Evolutionary conservation across 441 rosid species (phyloP).

Genomic region (Sinapis alba): DNA sequence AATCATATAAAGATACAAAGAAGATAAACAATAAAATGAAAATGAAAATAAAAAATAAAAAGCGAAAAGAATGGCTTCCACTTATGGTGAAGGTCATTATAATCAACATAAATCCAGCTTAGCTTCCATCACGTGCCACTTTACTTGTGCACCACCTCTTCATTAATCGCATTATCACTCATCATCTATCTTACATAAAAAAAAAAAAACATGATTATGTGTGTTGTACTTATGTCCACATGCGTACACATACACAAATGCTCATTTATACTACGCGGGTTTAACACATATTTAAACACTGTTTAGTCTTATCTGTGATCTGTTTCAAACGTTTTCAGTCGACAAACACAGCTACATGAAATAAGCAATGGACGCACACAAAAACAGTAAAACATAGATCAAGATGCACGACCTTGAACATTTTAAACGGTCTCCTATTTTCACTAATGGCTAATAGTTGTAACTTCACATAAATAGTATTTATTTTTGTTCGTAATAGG

Average conservation of each 20-base stretch:
- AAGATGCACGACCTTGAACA: neutral
- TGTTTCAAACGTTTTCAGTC: neutral
- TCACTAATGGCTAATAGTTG: neutral
- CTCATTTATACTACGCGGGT: neutral
- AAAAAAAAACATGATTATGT: neutral
- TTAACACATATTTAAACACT: neutral
- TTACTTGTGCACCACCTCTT: conserved; percentile 38
- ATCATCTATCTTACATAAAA: conserved; percentile 14
- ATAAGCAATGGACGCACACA: neutral
- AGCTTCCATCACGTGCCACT: conserved; percentile 41
- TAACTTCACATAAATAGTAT: neutral
- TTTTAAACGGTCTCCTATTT: neutral
- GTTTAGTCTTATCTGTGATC: neutral
- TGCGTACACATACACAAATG: conserved; percentile 8
- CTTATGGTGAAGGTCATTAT: conserved; percentile 17
- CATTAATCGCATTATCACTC: conserved; percentile 34
- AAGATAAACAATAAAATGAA: neutral
- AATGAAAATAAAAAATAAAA: neutral
- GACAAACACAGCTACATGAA: neutral
- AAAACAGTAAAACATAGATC: neutral
- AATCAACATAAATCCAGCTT: conserved; percentile 31
- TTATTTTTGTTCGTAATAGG: neutral
- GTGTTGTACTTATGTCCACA: conserved; percentile 12
- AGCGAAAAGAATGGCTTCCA: conserved; percentile 24
- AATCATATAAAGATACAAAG: conserved; percentile 23